Conservation (phyloP, 2,329 filamentous ascomycete species). For the Ophiostoma australiae region DNA sequence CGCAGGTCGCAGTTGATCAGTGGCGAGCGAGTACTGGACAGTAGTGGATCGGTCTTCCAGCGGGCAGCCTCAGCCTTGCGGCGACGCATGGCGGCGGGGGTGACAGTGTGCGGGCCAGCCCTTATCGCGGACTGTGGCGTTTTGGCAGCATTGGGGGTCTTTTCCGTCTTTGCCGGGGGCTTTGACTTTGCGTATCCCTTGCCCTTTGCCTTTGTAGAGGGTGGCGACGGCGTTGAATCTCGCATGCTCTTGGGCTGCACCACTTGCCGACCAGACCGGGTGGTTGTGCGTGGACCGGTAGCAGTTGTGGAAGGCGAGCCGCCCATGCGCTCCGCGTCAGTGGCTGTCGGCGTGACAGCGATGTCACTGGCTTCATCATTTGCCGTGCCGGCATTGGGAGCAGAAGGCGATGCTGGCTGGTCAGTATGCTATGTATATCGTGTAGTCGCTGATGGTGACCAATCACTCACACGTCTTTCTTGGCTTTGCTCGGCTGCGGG, state of each 20-base stretch:
- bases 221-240: background rate
- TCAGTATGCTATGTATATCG: background rate
- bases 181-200: background rate
- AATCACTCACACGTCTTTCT: background rate
- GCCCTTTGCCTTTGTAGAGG: background rate
- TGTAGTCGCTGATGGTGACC: background rate
- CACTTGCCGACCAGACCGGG: constrained; percentile 11
- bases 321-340: too few species aligned
- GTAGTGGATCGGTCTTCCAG: constrained; percentile 34
- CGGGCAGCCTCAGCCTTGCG: constrained; percentile 26
- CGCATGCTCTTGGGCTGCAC: background rate
- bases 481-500: background rate
- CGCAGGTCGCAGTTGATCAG: constrained; percentile 36
- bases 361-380: background rate
- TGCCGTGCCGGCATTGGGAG: background rate
- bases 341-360: background rate
- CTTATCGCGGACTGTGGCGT: background rate
- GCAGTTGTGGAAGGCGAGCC: background rate
- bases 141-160: background rate
- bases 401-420: background rate
- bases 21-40: constrained; percentile 37
- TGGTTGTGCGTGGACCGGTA: background rate
- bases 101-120: background rate
- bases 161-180: background rate
- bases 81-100: constrained; percentile 12